phyloP scores from a whole-genome alignment of 2,329 filamentous ascomycete species.

The Pseudonectria buxi region DNA sequence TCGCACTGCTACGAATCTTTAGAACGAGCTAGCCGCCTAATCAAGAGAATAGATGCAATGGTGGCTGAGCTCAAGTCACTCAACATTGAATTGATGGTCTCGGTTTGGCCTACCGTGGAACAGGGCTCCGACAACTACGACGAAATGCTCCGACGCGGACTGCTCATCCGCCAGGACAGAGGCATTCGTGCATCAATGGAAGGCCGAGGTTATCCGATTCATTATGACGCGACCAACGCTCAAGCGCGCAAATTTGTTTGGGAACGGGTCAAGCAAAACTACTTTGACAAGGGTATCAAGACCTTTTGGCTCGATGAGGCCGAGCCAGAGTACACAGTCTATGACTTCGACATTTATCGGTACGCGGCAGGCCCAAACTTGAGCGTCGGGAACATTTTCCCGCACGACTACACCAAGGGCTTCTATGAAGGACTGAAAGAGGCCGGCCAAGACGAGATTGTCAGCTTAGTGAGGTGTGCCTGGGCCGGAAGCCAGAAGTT shows the following conservation, averaged over 20 bases:
- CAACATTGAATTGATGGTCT: conserved; percentile 60
- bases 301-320: conserved; percentile 65
- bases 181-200: conserved; percentile 54
- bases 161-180: conserved; percentile 54
- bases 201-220: conserved; percentile 50
- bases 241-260: conserved; percentile 53
- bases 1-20: accelerated
- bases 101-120: conserved; percentile 63
- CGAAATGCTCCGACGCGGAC: conserved; percentile 55
- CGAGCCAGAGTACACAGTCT: conserved; percentile 57
- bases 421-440: conserved; percentile 53
- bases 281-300: conserved; percentile 55
- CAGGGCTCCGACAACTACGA: conserved; percentile 50
- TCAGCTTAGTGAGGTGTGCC: conserved; percentile 46
- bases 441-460: conserved; percentile 48
- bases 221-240: conserved; percentile 60
- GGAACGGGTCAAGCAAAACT: conserved; percentile 52
- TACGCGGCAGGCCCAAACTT: conserved; percentile 29
- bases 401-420: conserved; percentile 48
- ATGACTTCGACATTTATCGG: conserved; percentile 60
- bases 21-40: too few relatives aligned
- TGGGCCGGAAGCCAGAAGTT: conserved; percentile 55
- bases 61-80: conserved; percentile 51
- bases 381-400: conserved; percentile 52
- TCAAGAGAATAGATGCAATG: conserved; percentile 61